Conservation (phyloP, 192 early-diverging fungal species). For the Coemansia sp. region DNA sequence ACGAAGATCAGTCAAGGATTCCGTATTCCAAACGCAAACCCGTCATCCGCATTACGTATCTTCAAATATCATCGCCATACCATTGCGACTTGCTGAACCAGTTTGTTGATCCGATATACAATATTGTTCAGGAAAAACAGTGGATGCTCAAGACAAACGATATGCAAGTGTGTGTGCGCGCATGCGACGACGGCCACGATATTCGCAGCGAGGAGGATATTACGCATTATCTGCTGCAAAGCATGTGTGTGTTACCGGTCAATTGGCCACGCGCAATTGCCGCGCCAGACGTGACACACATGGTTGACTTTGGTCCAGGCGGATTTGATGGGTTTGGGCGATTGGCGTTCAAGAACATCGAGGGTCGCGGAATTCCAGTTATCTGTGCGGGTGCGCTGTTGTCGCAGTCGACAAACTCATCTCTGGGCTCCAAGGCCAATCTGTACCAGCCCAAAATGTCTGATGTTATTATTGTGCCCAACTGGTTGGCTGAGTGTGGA, state of each 20-base stretch:
- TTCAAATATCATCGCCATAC: conserved; percentile 88
- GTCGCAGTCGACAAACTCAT: conserved; percentile 25
- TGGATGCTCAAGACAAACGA: conserved; percentile 19
- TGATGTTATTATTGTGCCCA: conserved; percentile 71
- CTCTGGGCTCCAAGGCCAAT: conserved; percentile 72
- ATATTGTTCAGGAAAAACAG: conserved; percentile 14
- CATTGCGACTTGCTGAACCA: conserved; percentile 24
- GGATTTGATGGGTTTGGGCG: conserved; percentile 80
- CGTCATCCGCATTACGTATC: conserved; percentile 73
- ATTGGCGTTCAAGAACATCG: conserved; percentile 82
- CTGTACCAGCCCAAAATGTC: conserved; percentile 70
- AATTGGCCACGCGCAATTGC: conserved; percentile 64
- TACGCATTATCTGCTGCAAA: conserved; percentile 65
- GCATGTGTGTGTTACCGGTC: conserved; percentile 63
- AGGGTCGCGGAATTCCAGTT: conserved; percentile 76
- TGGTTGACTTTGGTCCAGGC: conserved; percentile 93
- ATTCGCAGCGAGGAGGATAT: conserved; percentile 60
- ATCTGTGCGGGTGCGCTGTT: conserved; percentile 26
- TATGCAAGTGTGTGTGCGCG: conserved; percentile 64
- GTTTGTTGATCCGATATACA: background rate
- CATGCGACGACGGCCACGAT: conserved; percentile 81
- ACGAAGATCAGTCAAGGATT: conserved; percentile 63
- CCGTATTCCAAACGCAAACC: conserved; percentile 78
- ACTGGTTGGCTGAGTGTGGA: conserved; percentile 86
- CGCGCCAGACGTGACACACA: conserved; percentile 67